Percentiles rank a stretch among this genome's conserved stretches.
Conservation (phyloP, 2,329 filamentous ascomycete genomes). For the Sporothrix mexicana region DNA sequence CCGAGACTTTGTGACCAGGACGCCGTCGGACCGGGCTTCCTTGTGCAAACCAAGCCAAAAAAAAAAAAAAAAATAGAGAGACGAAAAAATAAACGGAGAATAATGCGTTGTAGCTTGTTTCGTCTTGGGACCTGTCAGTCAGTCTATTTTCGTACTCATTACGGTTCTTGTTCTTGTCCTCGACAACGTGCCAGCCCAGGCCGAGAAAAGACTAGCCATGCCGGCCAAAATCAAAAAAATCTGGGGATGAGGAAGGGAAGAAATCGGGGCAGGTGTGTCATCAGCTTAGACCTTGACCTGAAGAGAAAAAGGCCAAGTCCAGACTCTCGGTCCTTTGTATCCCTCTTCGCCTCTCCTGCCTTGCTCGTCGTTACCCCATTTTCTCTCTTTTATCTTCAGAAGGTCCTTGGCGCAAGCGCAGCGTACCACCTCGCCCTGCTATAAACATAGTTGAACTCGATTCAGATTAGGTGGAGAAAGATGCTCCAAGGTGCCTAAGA, state of each 20-base stretch:
- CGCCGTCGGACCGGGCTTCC: background rate
- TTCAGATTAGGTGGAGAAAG: background rate
- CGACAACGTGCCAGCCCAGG: slow-evolving; percentile 9
- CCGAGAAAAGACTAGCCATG: slow-evolving; percentile 20
- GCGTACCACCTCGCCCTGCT: background rate
- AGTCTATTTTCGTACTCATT: slow-evolving; percentile 21
- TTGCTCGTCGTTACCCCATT: slow-evolving; percentile 16
- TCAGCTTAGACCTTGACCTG: background rate
- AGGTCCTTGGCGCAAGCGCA: background rate
- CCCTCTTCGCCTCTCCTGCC: background rate
- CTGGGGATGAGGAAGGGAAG: slow-evolving; percentile 13
- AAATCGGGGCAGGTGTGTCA: slow-evolving; percentile 2
- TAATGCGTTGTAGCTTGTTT: background rate
- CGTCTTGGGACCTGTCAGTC: background rate
- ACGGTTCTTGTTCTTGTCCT: slow-evolving; percentile 3
- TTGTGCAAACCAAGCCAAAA: background rate
- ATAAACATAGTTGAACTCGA: too few species aligned
- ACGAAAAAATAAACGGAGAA: too few species aligned
- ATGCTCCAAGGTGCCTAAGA: background rate
- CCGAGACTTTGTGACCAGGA: slow-evolving; percentile 10
- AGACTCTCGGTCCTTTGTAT: background rate
- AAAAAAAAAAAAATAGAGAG: too few species aligned
- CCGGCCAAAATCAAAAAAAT: background rate
- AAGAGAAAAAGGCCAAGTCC: background rate
- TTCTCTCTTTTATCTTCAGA: background rate